phyloP scores from a whole-genome alignment of 2,329 filamentous ascomycete genomes.

The Fusarium denticulatum region DNA sequence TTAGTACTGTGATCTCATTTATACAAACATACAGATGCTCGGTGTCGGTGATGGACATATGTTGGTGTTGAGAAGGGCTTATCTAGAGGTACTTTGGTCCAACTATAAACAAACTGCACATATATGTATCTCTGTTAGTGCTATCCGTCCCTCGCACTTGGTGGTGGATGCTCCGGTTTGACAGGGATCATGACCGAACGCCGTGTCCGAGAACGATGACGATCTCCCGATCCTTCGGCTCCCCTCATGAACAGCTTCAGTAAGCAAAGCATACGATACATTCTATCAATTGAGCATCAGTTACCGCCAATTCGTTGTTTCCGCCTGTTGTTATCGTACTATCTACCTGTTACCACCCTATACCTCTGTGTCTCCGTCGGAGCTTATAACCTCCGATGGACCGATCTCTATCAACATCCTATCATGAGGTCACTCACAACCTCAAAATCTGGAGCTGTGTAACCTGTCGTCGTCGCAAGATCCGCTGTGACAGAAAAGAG shows the following conservation, averaged over 20 bases:
- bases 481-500: slow-evolving; percentile 45
- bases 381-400: slow-evolving; percentile 30
- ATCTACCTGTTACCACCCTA: neutral
- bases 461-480: slow-evolving; percentile 46
- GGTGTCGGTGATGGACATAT: slow-evolving; percentile 3
- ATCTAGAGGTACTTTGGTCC: neutral
- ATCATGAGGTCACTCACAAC: slow-evolving; percentile 2
- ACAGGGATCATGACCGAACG: slow-evolving; percentile 41
- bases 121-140: slow-evolving; percentile 20
- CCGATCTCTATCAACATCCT: slow-evolving; percentile 18
- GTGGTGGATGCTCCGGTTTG: slow-evolving; percentile 5
- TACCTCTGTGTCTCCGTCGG: neutral
- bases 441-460: slow-evolving; percentile 48
- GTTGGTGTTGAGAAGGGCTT: accelerated
- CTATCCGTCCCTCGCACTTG: neutral
- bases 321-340: neutral
- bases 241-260: neutral
- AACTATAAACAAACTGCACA: accelerated
- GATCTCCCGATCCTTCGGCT: slow-evolving; percentile 21
- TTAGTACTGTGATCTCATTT: neutral
- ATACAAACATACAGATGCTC: neutral
- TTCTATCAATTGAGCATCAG: neutral
- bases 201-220: slow-evolving; percentile 44
- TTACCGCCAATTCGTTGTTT: neutral
- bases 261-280: neutral